phyloP scores from a whole-genome alignment of 179 eudicot species.

The Beta macrorhiza region DNA sequence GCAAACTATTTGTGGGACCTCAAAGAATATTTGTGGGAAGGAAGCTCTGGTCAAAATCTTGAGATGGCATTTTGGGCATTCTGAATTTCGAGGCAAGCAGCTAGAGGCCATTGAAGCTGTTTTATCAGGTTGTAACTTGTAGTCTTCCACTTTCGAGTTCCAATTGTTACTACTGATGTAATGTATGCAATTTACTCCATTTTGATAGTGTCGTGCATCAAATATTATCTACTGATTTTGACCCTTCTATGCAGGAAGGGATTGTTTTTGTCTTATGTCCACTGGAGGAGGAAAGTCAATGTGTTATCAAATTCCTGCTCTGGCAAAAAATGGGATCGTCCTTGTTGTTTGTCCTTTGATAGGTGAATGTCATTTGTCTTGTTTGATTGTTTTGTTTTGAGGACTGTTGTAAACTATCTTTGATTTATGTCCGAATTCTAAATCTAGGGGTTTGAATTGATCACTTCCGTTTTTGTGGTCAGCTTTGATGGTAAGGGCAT shows the following conservation, averaged over 20 bases:
- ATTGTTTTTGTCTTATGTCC: slow-evolving; percentile 97
- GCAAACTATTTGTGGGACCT: slow-evolving; percentile 44
- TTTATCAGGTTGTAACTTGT: slow-evolving; percentile 57
- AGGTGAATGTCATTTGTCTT: slow-evolving; percentile 62
- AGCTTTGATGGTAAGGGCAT: slow-evolving; percentile 39
- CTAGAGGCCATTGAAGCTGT: slow-evolving; percentile 92
- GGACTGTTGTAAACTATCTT: slow-evolving; percentile 34
- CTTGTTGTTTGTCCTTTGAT: slow-evolving; percentile 91
- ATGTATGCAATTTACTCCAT: neutral
- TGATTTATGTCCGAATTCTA: slow-evolving; percentile 39
- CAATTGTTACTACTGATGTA: neutral
- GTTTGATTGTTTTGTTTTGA: slow-evolving; percentile 13
- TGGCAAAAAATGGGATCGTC: slow-evolving; percentile 78
- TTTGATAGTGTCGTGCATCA: neutral
- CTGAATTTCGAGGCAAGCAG: slow-evolving; percentile 82
- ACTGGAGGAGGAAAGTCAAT: slow-evolving; percentile 98
- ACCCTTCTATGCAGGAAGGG: slow-evolving; percentile 57
- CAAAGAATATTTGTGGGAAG: slow-evolving; percentile 51
- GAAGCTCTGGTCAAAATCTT: slow-evolving; percentile 78
- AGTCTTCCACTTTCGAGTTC: neutral
- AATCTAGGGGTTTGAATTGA: slow-evolving; percentile 42
- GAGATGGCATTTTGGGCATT: slow-evolving; percentile 95
- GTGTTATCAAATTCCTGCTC: slow-evolving; percentile 91
- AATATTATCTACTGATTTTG: slow-evolving; percentile 11
- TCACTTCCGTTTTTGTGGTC: slow-evolving; percentile 27